Conservation (phyloP, 129 eudicot genomes). For the Smallanthus sonchifolius region DNA sequence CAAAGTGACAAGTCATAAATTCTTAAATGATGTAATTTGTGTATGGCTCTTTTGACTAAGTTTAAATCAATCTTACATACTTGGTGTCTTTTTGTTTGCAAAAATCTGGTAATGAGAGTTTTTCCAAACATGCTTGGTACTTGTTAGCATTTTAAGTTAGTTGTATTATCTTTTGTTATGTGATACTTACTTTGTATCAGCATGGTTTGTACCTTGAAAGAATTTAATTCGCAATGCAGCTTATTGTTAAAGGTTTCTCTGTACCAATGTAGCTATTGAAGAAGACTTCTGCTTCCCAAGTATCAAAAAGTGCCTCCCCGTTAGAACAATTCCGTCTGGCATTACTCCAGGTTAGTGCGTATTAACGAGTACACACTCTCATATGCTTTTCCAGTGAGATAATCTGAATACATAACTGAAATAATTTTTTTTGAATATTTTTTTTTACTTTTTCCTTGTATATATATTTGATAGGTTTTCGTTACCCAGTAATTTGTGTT, state of each 20-base stretch:
- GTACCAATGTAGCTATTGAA: conserved; percentile 82
- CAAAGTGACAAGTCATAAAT: not conserved
- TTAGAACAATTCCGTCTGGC: conserved; percentile 66
- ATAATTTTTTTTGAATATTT: not conserved
- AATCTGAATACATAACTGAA: not conserved
- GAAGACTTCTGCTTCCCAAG: conserved; percentile 69
- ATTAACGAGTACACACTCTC: not conserved
- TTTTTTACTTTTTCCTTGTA: not conserved
- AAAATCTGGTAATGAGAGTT: not conserved
- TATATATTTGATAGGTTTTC: not conserved
- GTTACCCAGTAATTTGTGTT: not conserved
- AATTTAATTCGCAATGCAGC: conserved; percentile 45
- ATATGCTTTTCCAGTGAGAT: conserved; percentile 1
- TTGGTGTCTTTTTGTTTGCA: conserved; percentile 8
- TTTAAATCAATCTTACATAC: not conserved
- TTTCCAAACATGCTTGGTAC: not conserved
- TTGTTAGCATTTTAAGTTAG: not conserved
- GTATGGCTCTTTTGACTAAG: not conserved
- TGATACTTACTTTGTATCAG: not conserved
- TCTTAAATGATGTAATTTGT: not conserved
- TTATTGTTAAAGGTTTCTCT: conserved; percentile 62
- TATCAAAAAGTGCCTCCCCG: conserved; percentile 56
- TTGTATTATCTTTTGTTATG: conserved; percentile 1
- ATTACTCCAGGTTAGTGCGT: conserved; percentile 64
- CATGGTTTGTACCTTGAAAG: conserved; percentile 38